Percentiles rank a stretch among this genome's conserved stretches.
Evolutionary conservation across 192 early-diverging fungal species (phyloP).

Genomic region (Backusella westeae): DNA sequence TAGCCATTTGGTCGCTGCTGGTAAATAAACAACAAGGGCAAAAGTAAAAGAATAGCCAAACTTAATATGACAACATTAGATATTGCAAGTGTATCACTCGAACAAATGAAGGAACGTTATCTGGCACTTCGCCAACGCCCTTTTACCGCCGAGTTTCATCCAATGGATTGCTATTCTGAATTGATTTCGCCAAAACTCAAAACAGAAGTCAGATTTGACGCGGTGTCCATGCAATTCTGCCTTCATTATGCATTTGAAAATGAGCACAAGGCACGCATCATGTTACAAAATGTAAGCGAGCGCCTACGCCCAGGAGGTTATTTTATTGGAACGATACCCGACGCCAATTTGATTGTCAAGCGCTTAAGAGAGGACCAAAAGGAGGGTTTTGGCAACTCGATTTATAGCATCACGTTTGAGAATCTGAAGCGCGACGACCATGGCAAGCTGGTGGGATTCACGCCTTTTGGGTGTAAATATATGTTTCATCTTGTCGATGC

Average conservation of each 20-base stretch:
- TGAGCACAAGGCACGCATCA: conserved; percentile 76
- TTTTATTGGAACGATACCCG: conserved; percentile 93
- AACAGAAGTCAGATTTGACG: conserved; percentile 60
- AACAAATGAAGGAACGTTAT: conserved; percentile 78
- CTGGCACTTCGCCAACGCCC: conserved; percentile 44
- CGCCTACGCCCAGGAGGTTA: conserved; percentile 70
- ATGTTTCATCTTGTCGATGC: conserved; percentile 93
- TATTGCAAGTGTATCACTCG: conserved; percentile 83
- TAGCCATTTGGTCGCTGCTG: conserved; percentile 72
- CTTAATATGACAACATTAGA: conserved; percentile 46
- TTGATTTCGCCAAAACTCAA: conserved; percentile 55
- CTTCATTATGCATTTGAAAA: conserved; percentile 94
- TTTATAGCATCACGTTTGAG: conserved; percentile 89
- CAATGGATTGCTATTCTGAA: conserved; percentile 85
- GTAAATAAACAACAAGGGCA: conserved; percentile 32
- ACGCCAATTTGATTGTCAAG: conserved; percentile 83
- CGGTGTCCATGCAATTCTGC: conserved; percentile 96
- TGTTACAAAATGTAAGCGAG: conserved; percentile 75
- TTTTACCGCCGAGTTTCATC: conserved; percentile 77
- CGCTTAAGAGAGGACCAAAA: conserved; percentile 29
- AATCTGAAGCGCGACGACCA: conserved; percentile 38
- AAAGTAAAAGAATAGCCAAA: not conserved
- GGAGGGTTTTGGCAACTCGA: conserved; percentile 78
- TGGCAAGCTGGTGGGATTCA: conserved; percentile 39
- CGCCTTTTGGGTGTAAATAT: conserved; percentile 81